phyloP scores from a whole-genome alignment of 306 rosid species.

The Citrullus mucosospermus region DNA sequence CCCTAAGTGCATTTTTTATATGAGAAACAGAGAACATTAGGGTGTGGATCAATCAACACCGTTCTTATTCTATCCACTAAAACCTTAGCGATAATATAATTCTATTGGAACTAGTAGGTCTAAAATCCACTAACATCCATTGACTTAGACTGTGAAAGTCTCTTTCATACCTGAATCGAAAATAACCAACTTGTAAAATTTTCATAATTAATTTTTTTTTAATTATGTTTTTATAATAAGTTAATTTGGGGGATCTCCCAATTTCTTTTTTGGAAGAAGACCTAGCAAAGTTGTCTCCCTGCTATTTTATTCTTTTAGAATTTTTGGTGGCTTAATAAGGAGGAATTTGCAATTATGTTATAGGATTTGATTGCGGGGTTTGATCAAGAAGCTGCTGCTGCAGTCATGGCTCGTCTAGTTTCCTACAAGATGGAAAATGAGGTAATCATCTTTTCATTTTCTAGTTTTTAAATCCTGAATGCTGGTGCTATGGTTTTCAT shows the following conservation, averaged over 20 bases:
- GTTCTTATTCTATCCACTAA: not conserved
- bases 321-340: not conserved
- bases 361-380: constrained; percentile 96
- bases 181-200: not conserved
- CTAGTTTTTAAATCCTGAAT: not conserved
- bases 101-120: not conserved
- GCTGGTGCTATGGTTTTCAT: not conserved
- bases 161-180: not conserved
- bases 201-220: not conserved
- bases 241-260: not conserved
- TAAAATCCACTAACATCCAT: not conserved
- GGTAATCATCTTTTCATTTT: constrained; percentile 29
- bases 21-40: no score
- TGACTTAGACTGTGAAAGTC: not conserved
- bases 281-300: not conserved
- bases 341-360: constrained; percentile 2
- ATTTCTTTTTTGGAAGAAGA: not conserved
- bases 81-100: not conserved
- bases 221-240: not conserved
- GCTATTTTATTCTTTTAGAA: not conserved
- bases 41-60: not conserved
- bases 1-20: not conserved
- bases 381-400: constrained; percentile 99
- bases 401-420: constrained; percentile 91
- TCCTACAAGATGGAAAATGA: constrained; percentile 97